phyloP scores from a whole-genome alignment of 1,284 basidiomycete genomes.

The Trametes pubescens region DNA sequence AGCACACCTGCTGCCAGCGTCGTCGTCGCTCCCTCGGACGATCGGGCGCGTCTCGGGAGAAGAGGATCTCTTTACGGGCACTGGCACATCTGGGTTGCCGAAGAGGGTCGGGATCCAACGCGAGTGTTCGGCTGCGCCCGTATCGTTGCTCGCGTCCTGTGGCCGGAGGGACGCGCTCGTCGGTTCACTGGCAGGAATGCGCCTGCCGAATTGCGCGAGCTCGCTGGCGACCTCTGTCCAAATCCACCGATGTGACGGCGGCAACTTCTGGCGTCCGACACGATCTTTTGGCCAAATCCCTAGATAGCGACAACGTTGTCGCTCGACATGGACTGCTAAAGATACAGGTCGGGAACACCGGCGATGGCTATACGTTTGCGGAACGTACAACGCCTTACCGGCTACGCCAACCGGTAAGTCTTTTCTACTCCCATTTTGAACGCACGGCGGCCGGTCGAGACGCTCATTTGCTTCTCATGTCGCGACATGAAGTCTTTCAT shows the following conservation, averaged over 20 bases:
- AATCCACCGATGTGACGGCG: neutral
- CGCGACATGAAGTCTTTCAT: neutral
- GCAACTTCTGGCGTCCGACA: too few relatives aligned
- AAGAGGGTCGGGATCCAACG: neutral
- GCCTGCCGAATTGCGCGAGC: neutral
- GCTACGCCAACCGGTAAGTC: neutral
- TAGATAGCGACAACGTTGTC: too few relatives aligned
- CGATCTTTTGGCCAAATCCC: too few relatives aligned
- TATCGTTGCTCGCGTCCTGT: constrained; percentile 8
- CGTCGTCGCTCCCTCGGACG: constrained; percentile 2
- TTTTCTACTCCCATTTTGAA: neutral
- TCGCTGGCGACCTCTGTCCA: neutral
- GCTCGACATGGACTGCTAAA: too few relatives aligned
- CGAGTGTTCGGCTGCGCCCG: neutral
- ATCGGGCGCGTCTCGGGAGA: neutral
- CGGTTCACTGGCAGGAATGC: neutral
- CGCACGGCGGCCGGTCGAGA: neutral
- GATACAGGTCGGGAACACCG: too few relatives aligned
- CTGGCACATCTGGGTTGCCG: constrained; percentile 6
- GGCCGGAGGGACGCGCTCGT: neutral
- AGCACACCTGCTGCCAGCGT: neutral
- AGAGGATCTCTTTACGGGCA: neutral
- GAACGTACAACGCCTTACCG: too few relatives aligned
- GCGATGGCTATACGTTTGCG: too few relatives aligned
- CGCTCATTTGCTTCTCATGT: neutral